Base-by-base conservation (phyloP, 257 asterid species). In the Scutellaria barbata region DNA sequence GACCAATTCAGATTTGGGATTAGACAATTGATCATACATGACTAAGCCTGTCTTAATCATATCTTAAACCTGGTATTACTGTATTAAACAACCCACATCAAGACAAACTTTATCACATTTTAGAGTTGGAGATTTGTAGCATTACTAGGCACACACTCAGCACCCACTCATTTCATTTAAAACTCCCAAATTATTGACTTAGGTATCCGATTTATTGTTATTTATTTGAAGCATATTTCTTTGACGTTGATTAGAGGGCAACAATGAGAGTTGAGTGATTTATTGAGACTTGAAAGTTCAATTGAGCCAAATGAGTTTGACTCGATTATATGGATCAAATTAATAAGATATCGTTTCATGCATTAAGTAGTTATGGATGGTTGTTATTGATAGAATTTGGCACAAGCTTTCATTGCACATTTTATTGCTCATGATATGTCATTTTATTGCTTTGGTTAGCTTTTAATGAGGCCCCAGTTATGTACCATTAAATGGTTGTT, bases 61-160 rank as follows among this genome's bases (percentile, higher is more conserved):
- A 66, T 50, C 59, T 30, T 47, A 50, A 10, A 48, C 35, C 11
- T 30, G 33, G 53, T 5, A 48, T 48, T 43, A 43, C 6, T 20
- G 40, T 43, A 43, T 63, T 45, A 63, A 63, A 20, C 45, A 63
- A 63, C 7, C 7, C 25, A 14, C 25, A 37, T 37, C 16, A 60
- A 46, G 71, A 65, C 71, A 65, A 65, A 65, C 2, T 25, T 46
- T 5, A 47, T 47, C 58, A 48, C 50, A 48, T 43, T 12, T 18
- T 11, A 22, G 13, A 11, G 41, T 45, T 7, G 3, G 41, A 63
- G 52, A 63, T 22, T 45, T 63, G 69, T 12, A 7, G 56, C 41
- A 63, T 64, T 52, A 66, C 47, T 16, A 62, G 68, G 61, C 37
- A 66, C 64, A 18, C 64, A 68, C 64, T 68, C 73, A 68, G 63